Percentiles rank a stretch among this genome's conserved stretches.
Conservation (phyloP, 345 rosid species). For the Orychophragmus violaceus region DNA sequence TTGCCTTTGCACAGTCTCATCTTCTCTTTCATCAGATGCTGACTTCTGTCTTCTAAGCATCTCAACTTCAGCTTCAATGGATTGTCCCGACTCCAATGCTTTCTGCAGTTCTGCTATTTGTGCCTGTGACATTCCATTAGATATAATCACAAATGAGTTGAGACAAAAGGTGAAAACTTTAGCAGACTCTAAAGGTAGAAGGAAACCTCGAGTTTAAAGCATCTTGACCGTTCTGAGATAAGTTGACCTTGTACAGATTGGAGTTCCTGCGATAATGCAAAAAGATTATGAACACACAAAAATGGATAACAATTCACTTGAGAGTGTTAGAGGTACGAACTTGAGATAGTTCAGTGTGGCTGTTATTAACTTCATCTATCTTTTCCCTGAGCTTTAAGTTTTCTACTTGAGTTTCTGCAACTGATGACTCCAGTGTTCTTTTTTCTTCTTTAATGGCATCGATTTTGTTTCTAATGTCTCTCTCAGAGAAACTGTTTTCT, state of each 20-base stretch:
- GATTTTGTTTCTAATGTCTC: slow-evolving; percentile 40
- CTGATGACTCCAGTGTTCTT: slow-evolving; percentile 47
- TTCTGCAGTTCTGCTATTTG: slow-evolving; percentile 83
- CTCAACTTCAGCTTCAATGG: slow-evolving; percentile 79
- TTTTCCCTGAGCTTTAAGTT: slow-evolving; percentile 57
- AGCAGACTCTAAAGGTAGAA: not conserved
- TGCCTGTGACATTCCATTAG: slow-evolving; percentile 47
- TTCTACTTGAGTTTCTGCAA: slow-evolving; percentile 53
- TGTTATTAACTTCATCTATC: slow-evolving; percentile 64
- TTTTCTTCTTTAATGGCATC: slow-evolving; percentile 67
- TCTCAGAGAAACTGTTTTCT: slow-evolving; percentile 30
- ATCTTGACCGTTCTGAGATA: slow-evolving; percentile 89
- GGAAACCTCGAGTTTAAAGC: slow-evolving; percentile 89
- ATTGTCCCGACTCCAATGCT: slow-evolving; percentile 63
- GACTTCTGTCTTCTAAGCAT: slow-evolving; percentile 71
- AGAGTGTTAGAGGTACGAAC: slow-evolving; percentile 31
- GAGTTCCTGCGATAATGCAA: slow-evolving; percentile 57
- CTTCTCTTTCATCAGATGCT: slow-evolving; percentile 62
- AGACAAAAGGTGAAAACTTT: not conserved
- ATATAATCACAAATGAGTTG: not conserved
- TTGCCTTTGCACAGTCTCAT: slow-evolving; percentile 45
- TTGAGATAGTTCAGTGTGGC: slow-evolving; percentile 73
- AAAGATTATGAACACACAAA: not conserved
- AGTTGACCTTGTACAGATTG: slow-evolving; percentile 89
- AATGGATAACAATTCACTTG: not conserved